phyloP scores from a whole-genome alignment of 768 basidiomycete species.

The Dioszegia crocea region DNA sequence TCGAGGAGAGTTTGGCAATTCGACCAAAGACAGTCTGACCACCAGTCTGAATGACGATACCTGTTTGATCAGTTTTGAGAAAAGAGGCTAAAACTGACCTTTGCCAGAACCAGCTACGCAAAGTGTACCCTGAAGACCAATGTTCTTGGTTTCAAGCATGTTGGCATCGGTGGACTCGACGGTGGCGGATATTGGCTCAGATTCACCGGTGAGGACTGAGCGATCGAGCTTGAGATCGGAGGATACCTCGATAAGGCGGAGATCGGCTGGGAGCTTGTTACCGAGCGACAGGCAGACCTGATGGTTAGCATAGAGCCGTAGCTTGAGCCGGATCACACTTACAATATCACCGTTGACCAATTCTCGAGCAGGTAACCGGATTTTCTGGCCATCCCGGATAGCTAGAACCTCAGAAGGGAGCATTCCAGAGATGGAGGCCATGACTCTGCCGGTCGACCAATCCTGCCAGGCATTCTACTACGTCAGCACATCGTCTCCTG shows the following conservation, averaged over 20 bases:
- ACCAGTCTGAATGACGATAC: slow-evolving; percentile 43
- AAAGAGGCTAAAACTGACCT: slow-evolving; percentile 13
- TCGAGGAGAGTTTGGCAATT: slow-evolving; percentile 58
- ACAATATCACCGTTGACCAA: slow-evolving; percentile 48
- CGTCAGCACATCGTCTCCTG: slow-evolving; percentile 11
- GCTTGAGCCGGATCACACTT: not conserved
- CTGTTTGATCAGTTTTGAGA: slow-evolving; percentile 5
- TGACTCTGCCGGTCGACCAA: slow-evolving; percentile 59
- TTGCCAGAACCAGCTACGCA: slow-evolving; percentile 40
- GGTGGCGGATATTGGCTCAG: slow-evolving; percentile 46
- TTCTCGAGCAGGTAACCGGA: slow-evolving; percentile 36
- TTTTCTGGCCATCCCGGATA: slow-evolving; percentile 39
- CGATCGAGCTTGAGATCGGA: slow-evolving; percentile 62
- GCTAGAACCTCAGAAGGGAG: slow-evolving; percentile 47
- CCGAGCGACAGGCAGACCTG: slow-evolving; percentile 29
- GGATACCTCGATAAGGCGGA: slow-evolving; percentile 54
- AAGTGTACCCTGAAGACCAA: slow-evolving; percentile 56
- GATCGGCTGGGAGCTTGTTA: slow-evolving; percentile 50
- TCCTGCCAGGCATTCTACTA: slow-evolving; percentile 56
- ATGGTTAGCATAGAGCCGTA: not conserved
- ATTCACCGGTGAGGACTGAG: slow-evolving; percentile 60
- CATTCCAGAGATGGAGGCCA: slow-evolving; percentile 58
- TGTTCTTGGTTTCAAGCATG: slow-evolving; percentile 56
- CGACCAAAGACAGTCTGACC: slow-evolving; percentile 53
- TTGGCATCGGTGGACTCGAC: slow-evolving; percentile 57